Evolutionary conservation across 371 early-diverging fungal species (phyloP).

Genomic region (Rhizopus sp.): DNA sequence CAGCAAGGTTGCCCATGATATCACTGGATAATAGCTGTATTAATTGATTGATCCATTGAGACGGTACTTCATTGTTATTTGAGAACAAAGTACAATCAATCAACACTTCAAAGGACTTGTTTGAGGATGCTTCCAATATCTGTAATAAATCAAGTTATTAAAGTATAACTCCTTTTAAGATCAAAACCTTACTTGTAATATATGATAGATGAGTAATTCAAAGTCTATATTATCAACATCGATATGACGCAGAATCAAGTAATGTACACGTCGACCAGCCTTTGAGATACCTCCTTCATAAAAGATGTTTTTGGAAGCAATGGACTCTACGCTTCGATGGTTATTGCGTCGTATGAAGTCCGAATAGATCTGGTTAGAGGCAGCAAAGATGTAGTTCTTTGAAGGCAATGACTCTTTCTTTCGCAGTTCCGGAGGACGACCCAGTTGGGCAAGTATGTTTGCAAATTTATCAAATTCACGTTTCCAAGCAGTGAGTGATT

Average conservation of each 20-base stretch:
- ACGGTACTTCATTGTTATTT: constrained; percentile 72
- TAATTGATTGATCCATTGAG: constrained; percentile 71
- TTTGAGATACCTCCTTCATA: constrained; percentile 81
- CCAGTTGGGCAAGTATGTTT: constrained; percentile 79
- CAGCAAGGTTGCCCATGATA: constrained; percentile 46
- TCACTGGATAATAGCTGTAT: constrained; percentile 68
- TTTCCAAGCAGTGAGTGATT: constrained; percentile 31
- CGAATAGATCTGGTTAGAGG: constrained; percentile 57
- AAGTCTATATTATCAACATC: constrained; percentile 74
- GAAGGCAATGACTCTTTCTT: constrained; percentile 24
- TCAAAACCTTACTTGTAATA: constrained; percentile 54
- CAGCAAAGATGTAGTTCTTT: constrained; percentile 34
- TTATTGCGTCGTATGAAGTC: constrained; percentile 80
- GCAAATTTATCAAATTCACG: constrained; percentile 72
- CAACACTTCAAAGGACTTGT: constrained; percentile 71
- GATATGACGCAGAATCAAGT: constrained; percentile 77
- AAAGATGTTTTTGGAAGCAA: constrained; percentile 64
- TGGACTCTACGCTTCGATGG: constrained; percentile 57
- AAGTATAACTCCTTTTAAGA: background rate
- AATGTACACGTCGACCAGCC: constrained; percentile 76
- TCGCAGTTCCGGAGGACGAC: constrained; percentile 60
- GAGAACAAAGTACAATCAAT: constrained; percentile 79
- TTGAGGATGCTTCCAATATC: constrained; percentile 51
- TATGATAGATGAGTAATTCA: constrained; percentile 74
- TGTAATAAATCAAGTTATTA: constrained; percentile 12